These are phyloP conservation scores for Persicaria tinctoria DNA, from an alignment of 148 eudicot genomes.

Conservation along the genomic window DNA sequence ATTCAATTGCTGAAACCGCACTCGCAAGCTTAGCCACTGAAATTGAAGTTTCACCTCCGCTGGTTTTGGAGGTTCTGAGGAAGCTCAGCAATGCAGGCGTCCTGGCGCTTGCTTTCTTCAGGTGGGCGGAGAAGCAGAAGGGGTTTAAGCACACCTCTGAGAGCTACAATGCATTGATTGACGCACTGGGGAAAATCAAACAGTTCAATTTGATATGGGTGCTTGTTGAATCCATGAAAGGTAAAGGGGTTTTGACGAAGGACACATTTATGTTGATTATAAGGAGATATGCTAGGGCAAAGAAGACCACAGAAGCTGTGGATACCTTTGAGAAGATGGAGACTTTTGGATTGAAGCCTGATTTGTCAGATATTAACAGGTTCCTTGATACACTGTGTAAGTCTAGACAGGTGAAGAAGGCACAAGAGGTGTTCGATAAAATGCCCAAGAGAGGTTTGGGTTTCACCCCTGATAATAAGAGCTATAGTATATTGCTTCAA, in stretches of 20 bases:
- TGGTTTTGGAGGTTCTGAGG: constrained; percentile 50
- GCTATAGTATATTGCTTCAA: constrained; percentile 62
- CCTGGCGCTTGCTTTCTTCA: constrained; percentile 61
- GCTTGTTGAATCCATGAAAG: constrained; percentile 54
- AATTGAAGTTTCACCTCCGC: constrained; percentile 25
- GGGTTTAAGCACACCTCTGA: constrained; percentile 47
- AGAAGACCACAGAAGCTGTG: constrained; percentile 60
- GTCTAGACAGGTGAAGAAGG: constrained; percentile 53
- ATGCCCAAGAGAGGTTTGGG: constrained; percentile 54
- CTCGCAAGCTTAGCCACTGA: constrained; percentile 19
- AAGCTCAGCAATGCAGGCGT: constrained; percentile 70
- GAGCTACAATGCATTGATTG: constrained; percentile 58
- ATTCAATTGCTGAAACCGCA: constrained; percentile 26
- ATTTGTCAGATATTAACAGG: constrained; percentile 54
- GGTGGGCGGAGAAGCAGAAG: constrained; percentile 70
- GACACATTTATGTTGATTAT: constrained; percentile 61
- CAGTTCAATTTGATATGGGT: constrained; percentile 67
- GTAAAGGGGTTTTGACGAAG: constrained; percentile 39
- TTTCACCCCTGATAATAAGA: constrained; percentile 55
- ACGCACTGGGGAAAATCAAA: constrained; percentile 73
- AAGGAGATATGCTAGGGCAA: constrained; percentile 68
- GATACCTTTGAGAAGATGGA: constrained; percentile 70
- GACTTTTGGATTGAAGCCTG: constrained; percentile 40
- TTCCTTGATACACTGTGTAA: constrained; percentile 58
- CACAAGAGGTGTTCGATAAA: constrained; percentile 76